Conservation (phyloP, 495 filamentous ascomycete species). For the Viridothelium virens region DNA sequence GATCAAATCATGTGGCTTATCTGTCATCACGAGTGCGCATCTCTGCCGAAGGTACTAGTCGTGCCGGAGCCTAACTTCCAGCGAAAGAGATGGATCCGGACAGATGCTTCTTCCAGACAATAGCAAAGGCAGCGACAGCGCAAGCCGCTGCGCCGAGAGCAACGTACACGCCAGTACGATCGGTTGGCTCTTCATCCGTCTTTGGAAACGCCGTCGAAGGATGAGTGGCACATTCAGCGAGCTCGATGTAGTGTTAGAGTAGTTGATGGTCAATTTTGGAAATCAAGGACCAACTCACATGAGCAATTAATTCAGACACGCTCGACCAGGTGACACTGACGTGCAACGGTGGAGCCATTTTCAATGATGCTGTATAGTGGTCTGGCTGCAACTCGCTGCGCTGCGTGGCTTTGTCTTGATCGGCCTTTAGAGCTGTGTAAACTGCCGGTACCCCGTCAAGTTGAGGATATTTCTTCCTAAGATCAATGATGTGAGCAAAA, state of each 20-base stretch:
- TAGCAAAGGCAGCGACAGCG: slow-evolving; percentile 69
- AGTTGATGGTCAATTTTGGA: slow-evolving; percentile 22
- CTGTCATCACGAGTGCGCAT: no score
- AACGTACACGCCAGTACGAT: slow-evolving; percentile 77
- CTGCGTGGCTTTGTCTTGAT: slow-evolving; percentile 89
- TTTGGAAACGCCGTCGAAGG: slow-evolving; percentile 83
- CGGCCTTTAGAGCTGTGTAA: slow-evolving; percentile 88
- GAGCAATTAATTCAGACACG: slow-evolving; percentile 84
- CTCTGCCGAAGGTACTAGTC: no score
- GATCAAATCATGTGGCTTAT: no score
- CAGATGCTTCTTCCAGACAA: slow-evolving; percentile 53
- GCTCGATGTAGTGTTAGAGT: slow-evolving; percentile 29
- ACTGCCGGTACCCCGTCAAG: slow-evolving; percentile 81
- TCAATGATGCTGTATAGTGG: slow-evolving; percentile 71
- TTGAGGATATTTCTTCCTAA: slow-evolving; percentile 66
- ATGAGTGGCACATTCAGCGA: slow-evolving; percentile 84
- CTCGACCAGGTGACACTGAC: slow-evolving; percentile 88
- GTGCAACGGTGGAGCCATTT: slow-evolving; percentile 81
- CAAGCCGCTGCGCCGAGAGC: slow-evolving; percentile 73
- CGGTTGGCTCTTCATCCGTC: slow-evolving; percentile 70
- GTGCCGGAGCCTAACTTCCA: not conserved
- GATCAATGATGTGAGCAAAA: slow-evolving; percentile 79
- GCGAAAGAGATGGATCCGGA: not conserved
- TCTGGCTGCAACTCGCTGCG: slow-evolving; percentile 86
- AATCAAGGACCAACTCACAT: slow-evolving; percentile 28